Conservation (phyloP, 768 basidiomycete genomes). For the Calocybe cyanea region DNA sequence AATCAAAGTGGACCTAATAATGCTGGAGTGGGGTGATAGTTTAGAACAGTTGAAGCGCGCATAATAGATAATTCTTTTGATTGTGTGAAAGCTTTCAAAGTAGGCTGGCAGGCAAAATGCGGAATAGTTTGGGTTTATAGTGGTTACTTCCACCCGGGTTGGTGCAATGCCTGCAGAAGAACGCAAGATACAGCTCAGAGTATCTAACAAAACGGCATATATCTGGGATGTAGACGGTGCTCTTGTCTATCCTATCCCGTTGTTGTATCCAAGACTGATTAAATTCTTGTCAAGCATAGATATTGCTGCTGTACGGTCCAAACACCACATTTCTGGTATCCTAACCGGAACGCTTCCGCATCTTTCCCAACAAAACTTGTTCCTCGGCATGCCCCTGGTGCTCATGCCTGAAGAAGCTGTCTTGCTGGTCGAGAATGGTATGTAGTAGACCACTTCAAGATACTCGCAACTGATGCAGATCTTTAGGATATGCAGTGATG, state of each 20-base stretch:
- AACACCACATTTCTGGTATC: slow-evolving; percentile 81
- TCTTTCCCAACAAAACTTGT: slow-evolving; percentile 93
- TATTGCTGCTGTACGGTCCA: slow-evolving; percentile 71
- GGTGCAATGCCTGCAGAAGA: slow-evolving; percentile 16
- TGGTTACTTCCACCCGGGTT: too few relatives aligned
- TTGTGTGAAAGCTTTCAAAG: too few relatives aligned
- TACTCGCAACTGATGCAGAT: too few relatives aligned
- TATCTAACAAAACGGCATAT: slow-evolving; percentile 77
- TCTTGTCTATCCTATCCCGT: slow-evolving; percentile 4
- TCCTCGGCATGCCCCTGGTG: slow-evolving; percentile 87
- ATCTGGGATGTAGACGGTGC: slow-evolving; percentile 88
- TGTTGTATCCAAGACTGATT: slow-evolving; percentile 10
- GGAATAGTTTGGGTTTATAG: too few relatives aligned
- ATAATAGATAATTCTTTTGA: too few relatives aligned
- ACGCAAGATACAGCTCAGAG: slow-evolving; percentile 54
- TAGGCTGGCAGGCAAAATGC: too few relatives aligned
- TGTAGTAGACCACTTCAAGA: slow-evolving; percentile 18
- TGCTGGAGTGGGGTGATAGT: too few relatives aligned
- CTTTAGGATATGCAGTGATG: slow-evolving; percentile 71
- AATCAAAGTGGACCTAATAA: too few relatives aligned
- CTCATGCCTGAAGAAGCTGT: slow-evolving; percentile 92
- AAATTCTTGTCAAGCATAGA: slow-evolving; percentile 42
- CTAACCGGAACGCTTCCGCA: slow-evolving; percentile 91
- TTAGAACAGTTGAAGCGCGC: too few relatives aligned
- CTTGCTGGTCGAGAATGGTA: slow-evolving; percentile 80